phyloP scores from a whole-genome alignment of 768 basidiomycete species.

The Butyriboletus loyo region DNA sequence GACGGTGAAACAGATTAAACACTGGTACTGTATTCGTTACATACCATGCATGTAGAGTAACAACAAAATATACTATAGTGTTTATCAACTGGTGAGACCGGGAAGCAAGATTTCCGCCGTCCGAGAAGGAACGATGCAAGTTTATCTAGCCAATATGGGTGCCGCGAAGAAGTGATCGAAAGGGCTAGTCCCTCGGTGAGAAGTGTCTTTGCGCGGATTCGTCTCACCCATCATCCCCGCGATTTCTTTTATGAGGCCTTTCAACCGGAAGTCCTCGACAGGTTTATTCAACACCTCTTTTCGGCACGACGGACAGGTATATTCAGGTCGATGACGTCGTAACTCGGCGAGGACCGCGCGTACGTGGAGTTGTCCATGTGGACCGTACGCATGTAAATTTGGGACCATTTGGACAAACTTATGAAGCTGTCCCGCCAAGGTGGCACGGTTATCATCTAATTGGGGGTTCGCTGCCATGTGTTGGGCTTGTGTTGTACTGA shows the following conservation, averaged over 20 bases:
- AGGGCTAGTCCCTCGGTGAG: constrained; percentile 20
- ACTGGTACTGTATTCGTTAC: neutral
- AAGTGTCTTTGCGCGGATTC: constrained; percentile 30
- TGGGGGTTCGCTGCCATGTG: constrained; percentile 48
- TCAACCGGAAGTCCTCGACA: constrained; percentile 59
- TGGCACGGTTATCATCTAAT: constrained; percentile 35
- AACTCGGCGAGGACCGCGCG: constrained; percentile 17
- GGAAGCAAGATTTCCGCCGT: neutral
- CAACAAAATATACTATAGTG: neutral
- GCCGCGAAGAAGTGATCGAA: constrained; percentile 49
- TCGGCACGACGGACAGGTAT: constrained; percentile 70
- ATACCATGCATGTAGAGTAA: neutral
- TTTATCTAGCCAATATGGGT: neutral
- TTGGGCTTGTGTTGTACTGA: constrained; percentile 45
- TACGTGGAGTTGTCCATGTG: constrained; percentile 16
- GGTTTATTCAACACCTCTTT: constrained; percentile 47
- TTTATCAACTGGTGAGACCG: neutral
- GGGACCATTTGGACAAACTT: constrained; percentile 20
- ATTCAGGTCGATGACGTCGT: constrained; percentile 43
- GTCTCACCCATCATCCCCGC: constrained; percentile 47
- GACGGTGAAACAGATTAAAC: neutral
- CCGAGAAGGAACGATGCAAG: neutral
- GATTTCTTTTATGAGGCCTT: constrained; percentile 51
- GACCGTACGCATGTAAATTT: constrained; percentile 17
- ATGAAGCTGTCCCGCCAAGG: constrained; percentile 15